Evolutionary conservation across 768 basidiomycete species (phyloP), one percentile per base, ranked within the genome.

Genomic region (Amanita pseudoporphyria): DNA sequence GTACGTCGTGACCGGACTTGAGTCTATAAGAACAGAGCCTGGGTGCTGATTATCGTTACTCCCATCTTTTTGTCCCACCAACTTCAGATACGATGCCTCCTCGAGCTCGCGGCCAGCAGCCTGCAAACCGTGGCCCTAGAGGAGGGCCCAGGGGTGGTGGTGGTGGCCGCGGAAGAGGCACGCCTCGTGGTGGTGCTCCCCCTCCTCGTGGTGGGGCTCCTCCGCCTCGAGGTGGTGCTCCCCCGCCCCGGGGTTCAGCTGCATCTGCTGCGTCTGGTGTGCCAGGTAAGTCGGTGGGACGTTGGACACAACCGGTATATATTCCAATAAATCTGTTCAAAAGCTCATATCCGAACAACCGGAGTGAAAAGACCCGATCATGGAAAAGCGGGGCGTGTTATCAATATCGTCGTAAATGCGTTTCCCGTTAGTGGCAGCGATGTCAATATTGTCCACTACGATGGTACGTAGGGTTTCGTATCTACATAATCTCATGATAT

Each of bases 381-480:
- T 47, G 81, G 81, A 16, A 64, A 62, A 0, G 64, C 63, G 31
- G 86, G 87, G 1, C 67, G 61, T 19, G 55, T 61, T 1, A 67
- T 73, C 24, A 56, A 54, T 12, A 61, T 54, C 45, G 43, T 21
- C 40, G 65, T 69, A 31, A 89, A 84, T 59, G 73, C 79, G 28
- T 85, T 82, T 55, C 22, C 21, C 13, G 57, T 60, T 10, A 67
- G 71, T 3, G 62, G 64, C 0, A 70, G 82, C 0, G 69, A 81
- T 10, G 62, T 58, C 0, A 71, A 71, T 3, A 82, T 88, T n/a
- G 71, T 77, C 46, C 86, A 88, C 49, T 87, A 88, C 54, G 85
- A 88, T 57, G 79, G 82, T 81, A 32, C 6, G 43, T 46, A 10
- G 9, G 42, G 26, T 28, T 9, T 35, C n/a, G 18, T 2, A 42